These are phyloP conservation scores for Tardiomyces depauwii DNA, from an alignment of 1,139 yeast species.

Conservation along the genomic window DNA sequence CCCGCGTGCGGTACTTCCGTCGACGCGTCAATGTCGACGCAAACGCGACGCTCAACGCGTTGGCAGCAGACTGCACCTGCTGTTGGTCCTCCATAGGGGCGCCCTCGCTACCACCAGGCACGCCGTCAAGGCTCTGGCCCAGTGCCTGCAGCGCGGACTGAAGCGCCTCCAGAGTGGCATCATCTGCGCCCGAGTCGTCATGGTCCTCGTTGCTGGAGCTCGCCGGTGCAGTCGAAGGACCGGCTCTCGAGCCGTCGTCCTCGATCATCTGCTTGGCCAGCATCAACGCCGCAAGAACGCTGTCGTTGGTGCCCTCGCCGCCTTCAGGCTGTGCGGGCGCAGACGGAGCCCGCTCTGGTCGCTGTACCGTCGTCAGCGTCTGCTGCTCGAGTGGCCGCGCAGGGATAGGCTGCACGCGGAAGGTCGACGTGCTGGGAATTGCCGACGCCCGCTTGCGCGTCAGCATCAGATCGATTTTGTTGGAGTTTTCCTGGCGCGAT, in stretches of 20 bases:
- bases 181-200: slow-evolving; percentile 15
- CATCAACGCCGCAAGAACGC: slow-evolving; percentile 29
- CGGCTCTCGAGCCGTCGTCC: slow-evolving; percentile 1
- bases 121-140: slow-evolving; percentile 13
- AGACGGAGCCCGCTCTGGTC: slow-evolving; percentile 2
- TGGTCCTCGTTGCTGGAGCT: slow-evolving; percentile 1
- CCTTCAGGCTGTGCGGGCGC: neutral
- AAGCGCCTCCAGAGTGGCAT: slow-evolving; percentile 28
- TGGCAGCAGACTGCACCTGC: neutral
- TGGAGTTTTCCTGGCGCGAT: slow-evolving; percentile 7
- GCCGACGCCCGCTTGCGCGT: slow-evolving; percentile 14
- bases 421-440: slow-evolving; percentile 10
- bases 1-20: slow-evolving; percentile 5
- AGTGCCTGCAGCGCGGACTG: slow-evolving; percentile 26
- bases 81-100: neutral
- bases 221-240: too few species aligned
- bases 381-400: slow-evolving; percentile 6
- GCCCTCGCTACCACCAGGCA: neutral
- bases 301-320: slow-evolving; percentile 14
- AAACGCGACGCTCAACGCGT: neutral
- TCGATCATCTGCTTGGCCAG: slow-evolving; percentile 32
- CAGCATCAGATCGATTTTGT: slow-evolving; percentile 6
- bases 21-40: slow-evolving; percentile 4
- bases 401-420: slow-evolving; percentile 7
- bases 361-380: slow-evolving; percentile 7